These are phyloP conservation scores for Mucor piriformis DNA, from an alignment of 371 early-diverging fungal species.

Conservation along the genomic window DNA sequence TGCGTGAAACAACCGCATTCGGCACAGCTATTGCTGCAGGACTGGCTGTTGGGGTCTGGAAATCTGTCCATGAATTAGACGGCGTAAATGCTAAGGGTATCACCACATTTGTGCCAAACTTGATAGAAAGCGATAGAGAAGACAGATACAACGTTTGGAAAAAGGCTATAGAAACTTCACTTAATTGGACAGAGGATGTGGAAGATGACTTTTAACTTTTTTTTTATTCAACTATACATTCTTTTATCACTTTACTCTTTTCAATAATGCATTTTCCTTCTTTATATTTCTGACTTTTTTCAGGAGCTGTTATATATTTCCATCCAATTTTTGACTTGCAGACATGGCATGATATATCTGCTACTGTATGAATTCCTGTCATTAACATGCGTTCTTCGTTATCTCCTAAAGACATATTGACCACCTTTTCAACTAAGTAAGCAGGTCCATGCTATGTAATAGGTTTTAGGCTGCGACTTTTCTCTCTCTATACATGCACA, in stretches of 20 bases:
- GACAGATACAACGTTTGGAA: conserved; percentile 77
- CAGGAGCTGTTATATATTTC: conserved; percentile 66
- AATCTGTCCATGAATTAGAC: conserved; percentile 37
- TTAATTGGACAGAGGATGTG: conserved; percentile 59
- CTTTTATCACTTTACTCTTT: conserved; percentile 58
- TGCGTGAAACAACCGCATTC: conserved; percentile 93
- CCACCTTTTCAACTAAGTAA: conserved; percentile 68
- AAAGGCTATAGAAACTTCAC: conserved; percentile 78
- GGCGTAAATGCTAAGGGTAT: conserved; percentile 39
- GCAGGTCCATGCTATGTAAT: conserved; percentile 67
- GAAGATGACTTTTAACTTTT: conserved; percentile 18
- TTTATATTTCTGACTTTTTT: conserved; percentile 80
- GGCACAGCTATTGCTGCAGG: conserved; percentile 97
- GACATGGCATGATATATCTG: conserved; percentile 69
- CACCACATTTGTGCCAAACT: conserved; percentile 49
- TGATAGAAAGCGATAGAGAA: conserved; percentile 60
- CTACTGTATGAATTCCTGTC: conserved; percentile 81
- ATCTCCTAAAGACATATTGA: conserved; percentile 63
- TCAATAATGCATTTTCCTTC: conserved; percentile 81
- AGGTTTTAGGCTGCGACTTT: conserved; percentile 4
- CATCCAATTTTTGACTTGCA: conserved; percentile 50
- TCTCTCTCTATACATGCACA: not conserved
- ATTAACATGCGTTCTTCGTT: conserved; percentile 72
- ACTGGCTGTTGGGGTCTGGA: conserved; percentile 81
- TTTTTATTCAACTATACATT: conserved; percentile 24